Conservation (phyloP, 129 eudicot genomes). For the Silybum marianum region DNA sequence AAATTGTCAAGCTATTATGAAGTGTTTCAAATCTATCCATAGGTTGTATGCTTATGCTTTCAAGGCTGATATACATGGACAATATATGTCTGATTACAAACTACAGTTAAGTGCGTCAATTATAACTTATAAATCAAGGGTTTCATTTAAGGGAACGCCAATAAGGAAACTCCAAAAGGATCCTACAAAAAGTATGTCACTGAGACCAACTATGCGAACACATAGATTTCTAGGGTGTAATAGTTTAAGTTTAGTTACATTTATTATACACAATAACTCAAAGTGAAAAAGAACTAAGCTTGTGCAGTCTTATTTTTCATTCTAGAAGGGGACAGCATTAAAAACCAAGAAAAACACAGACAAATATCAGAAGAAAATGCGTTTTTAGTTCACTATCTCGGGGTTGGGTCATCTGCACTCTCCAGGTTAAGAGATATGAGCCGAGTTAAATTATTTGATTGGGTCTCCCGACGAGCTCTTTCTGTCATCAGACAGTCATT, state of each 20-base stretch:
- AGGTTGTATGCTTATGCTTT: neutral
- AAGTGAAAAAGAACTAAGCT: conserved; percentile 1
- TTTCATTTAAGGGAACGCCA: neutral
- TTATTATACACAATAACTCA: neutral
- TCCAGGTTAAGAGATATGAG: conserved; percentile 7
- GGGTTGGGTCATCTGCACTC: neutral
- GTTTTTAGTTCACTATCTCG: neutral
- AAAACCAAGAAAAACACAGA: neutral
- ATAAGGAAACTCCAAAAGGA: neutral
- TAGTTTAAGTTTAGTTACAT: neutral
- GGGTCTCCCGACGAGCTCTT: neutral
- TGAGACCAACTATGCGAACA: neutral
- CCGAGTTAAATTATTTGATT: neutral
- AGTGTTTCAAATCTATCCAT: neutral
- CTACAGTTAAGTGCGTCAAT: neutral
- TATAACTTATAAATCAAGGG: neutral
- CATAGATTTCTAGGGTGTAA: neutral
- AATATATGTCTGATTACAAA: neutral
- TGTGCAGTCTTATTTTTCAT: neutral
- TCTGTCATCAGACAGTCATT: conserved; percentile 20
- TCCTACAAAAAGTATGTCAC: too few species aligned
- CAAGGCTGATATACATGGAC: neutral
- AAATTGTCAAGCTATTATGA: neutral
- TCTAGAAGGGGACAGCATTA: neutral
- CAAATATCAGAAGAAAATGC: neutral